Percentiles rank a stretch among this genome's conserved stretches.
Conservation (phyloP, 352 stramenopile species). For the Phytophthora fragariae region DNA sequence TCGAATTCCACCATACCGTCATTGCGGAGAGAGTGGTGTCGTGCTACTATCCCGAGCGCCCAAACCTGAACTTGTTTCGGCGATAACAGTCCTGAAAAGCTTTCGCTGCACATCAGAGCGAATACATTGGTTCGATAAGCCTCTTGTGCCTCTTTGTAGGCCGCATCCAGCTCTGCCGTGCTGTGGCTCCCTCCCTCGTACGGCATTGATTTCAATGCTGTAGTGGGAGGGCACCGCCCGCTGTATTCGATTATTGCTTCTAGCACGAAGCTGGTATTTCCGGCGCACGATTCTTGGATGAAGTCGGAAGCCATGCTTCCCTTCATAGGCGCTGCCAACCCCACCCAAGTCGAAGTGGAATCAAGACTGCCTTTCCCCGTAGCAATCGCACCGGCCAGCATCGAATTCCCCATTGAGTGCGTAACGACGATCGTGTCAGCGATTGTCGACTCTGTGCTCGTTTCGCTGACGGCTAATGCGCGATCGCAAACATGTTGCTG, state of each 20-base stretch:
- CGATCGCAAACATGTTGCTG: constrained; percentile 45
- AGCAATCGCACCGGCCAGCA: constrained; percentile 34
- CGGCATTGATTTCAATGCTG: constrained; percentile 28
- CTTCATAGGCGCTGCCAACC: constrained; percentile 32
- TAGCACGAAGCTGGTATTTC: constrained; percentile 19
- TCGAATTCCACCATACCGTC: constrained; percentile 48
- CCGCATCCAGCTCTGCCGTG: constrained; percentile 10
- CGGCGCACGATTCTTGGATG: constrained; percentile 21
- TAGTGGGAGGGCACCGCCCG: constrained; percentile 22
- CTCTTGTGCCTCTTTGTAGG: constrained; percentile 28
- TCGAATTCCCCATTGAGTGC: constrained; percentile 30
- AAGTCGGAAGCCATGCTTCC: constrained; percentile 34
- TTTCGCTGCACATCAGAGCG: constrained; percentile 35
- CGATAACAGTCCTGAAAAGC: constrained; percentile 30
- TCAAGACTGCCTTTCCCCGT: constrained; percentile 25
- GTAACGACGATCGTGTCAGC: constrained; percentile 31
- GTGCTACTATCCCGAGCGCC: constrained; percentile 22
- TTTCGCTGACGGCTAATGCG: constrained; percentile 33
- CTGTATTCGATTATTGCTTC: constrained; percentile 14
- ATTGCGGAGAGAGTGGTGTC: constrained; percentile 7
- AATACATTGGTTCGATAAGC: constrained; percentile 31
- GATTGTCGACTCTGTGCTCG: constrained; percentile 15
- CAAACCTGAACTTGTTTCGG: constrained; percentile 8
- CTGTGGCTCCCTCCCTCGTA: constrained; percentile 32
- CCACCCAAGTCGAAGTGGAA: constrained; percentile 40